Conservation (phyloP, 768 basidiomycete genomes). For the Serendipita sp. region DNA sequence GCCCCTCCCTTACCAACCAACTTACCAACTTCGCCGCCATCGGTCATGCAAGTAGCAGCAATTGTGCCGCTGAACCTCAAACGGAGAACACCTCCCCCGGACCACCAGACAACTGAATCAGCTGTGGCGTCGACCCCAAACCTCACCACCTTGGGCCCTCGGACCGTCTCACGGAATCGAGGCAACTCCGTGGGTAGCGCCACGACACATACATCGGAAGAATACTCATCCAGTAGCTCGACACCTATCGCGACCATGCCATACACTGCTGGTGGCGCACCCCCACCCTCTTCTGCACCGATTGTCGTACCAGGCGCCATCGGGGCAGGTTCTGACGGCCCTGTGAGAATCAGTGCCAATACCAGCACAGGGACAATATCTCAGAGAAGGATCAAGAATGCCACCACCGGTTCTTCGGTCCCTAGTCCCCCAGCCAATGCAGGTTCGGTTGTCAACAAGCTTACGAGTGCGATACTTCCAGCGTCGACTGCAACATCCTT, state of each 20-base stretch:
- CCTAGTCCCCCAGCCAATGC: background rate
- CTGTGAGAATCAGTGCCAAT: constrained; percentile 38
- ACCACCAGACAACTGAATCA: background rate
- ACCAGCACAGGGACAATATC: constrained; percentile 49
- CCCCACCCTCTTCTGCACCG: constrained; percentile 4
- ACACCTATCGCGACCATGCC: background rate
- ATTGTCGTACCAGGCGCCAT: constrained; percentile 9
- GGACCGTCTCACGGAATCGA: background rate
- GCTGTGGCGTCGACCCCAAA: background rate
- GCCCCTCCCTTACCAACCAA: background rate
- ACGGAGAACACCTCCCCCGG: background rate
- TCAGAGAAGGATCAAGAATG: constrained; percentile 49
- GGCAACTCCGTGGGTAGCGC: background rate
- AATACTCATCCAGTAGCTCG: background rate
- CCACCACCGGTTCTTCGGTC: constrained; percentile 34
- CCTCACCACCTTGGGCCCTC: background rate
- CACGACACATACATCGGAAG: background rate
- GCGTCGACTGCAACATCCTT: constrained; percentile 22
- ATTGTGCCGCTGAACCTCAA: background rate
- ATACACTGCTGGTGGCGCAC: constrained; percentile 8
- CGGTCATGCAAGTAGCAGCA: background rate
- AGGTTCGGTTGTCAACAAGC: background rate
- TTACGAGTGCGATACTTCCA: constrained; percentile 8
- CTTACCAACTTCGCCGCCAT: background rate
- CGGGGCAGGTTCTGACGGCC: background rate